phyloP scores from a whole-genome alignment of 2,329 filamentous ascomycete species.

The Akanthomyces dipterigenus region DNA sequence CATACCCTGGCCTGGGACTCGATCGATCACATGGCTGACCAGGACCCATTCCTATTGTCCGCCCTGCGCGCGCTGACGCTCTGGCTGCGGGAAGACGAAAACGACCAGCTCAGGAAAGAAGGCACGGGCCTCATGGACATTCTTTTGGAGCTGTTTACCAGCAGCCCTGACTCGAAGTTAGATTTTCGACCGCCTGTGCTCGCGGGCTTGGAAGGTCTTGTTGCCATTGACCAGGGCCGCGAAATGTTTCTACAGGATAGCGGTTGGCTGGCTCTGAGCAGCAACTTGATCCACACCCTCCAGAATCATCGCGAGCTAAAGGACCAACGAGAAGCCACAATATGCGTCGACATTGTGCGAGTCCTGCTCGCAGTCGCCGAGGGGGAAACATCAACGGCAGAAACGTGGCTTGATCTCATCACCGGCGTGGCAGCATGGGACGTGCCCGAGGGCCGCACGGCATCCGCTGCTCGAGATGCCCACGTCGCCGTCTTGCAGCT shows the following conservation, averaged over 20 bases:
- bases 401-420: slow-evolving; percentile 52
- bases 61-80: slow-evolving; percentile 52
- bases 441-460: slow-evolving; percentile 24
- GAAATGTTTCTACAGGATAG: slow-evolving; percentile 41
- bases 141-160: slow-evolving; percentile 46
- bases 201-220: slow-evolving; percentile 52
- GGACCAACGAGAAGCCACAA: slow-evolving; percentile 28
- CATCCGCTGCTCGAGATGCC: slow-evolving; percentile 37
- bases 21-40: slow-evolving; percentile 37
- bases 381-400: slow-evolving; percentile 35
- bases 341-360: slow-evolving; percentile 50
- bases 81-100: slow-evolving; percentile 66
- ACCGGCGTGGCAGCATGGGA: slow-evolving; percentile 44
- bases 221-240: slow-evolving; percentile 40
- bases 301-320: slow-evolving; percentile 21
- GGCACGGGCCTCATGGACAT: slow-evolving; percentile 55
- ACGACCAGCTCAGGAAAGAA: slow-evolving; percentile 48
- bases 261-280: slow-evolving; percentile 47
- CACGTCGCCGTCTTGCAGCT: slow-evolving; percentile 50
- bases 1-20: slow-evolving; percentile 54
- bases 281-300: slow-evolving; percentile 42
- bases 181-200: slow-evolving; percentile 53
- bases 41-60: slow-evolving; percentile 54
- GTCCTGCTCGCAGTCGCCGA: slow-evolving; percentile 48
- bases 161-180: slow-evolving; percentile 26